Conservation (phyloP, 306 rosid species). For the Rubus idaeus region DNA sequence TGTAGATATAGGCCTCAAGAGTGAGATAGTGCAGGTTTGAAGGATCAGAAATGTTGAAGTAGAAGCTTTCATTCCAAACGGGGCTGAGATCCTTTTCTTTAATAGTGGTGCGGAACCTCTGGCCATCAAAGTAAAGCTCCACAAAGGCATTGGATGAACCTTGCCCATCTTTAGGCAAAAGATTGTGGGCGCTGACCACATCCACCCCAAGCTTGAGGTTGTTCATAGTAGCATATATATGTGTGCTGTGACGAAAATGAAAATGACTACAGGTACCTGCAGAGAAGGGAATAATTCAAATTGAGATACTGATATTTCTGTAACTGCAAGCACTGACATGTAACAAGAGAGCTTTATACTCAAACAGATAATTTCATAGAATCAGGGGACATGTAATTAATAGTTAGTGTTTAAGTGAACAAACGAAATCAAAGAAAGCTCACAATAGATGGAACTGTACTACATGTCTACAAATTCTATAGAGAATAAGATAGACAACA, state of each 20-base stretch:
- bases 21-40: constrained; percentile 60
- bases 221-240: constrained; percentile 30
- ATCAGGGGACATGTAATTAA: background rate
- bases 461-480: background rate
- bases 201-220: constrained; percentile 83
- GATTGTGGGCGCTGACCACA: constrained; percentile 78
- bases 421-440: background rate
- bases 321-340: constrained; percentile 9
- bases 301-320: constrained; percentile 6
- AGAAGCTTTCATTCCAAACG: constrained; percentile 82
- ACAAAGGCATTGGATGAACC: constrained; percentile 78
- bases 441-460: background rate
- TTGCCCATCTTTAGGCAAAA: constrained; percentile 76
- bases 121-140: constrained; percentile 80
- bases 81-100: constrained; percentile 80
- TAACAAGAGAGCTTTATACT: background rate
- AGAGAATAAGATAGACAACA: background rate
- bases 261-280: constrained; percentile 30
- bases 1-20: constrained; percentile 65
- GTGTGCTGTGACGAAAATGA: constrained; percentile 2
- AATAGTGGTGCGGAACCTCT: constrained; percentile 62
- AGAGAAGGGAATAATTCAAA: constrained; percentile 14
- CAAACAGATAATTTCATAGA: constrained; percentile 4
- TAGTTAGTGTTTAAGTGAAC: background rate
- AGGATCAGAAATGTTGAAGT: constrained; percentile 83